Evolutionary conservation across 805 yeast genomes (phyloP), one percentile per base, ranked within the genome.

Genomic region (Lipomyces japonicus): DNA sequence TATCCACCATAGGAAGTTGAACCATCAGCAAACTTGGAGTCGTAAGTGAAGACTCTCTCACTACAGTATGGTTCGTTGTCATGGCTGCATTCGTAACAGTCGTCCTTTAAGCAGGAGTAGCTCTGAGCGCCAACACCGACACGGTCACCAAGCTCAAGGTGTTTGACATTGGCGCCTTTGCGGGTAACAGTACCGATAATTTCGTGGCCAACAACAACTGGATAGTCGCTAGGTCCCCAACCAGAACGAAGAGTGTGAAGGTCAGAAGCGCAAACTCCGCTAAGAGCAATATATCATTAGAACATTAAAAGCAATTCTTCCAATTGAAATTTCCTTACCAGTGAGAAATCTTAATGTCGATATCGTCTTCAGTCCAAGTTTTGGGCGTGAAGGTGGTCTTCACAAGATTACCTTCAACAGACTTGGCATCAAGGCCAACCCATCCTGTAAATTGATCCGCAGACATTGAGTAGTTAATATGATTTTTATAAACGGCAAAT

Each of bases 81-180:
- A 34, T 62, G 55, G 21, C 71, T 64, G 73, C 89, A 86, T 62
- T 79, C 72, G 42, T 71, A 62, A 69, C 95, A 86, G 18, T 76
- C 71, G 30, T 21, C 47, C 47, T 43, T 31, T 48, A 73, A 66
- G 70, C 95, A 86, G 34, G 84, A 71, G 50, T 69, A 71, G 23
- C 75, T 71, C 62, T 78, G 81, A 23, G 93, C 91, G 60, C 95
- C 95, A 43, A 84, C 76, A 49, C 91, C 95, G 24, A 84, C 93
- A 57, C 87, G 73, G 58, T 86, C 82, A 48, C 95, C 95, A 18
- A 82, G 65, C 63, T 73, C 70, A 68, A 74, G 46, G 54, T 71
- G 69, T 10, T 64, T 59, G 7, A 57, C 84, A 79, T 75, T 69
- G n/a, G 72, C 59, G 46, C 93, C 95, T 36, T 83, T 71, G 30